Evolutionary conservation across 805 yeast species (phyloP).

Genomic region (Brettanomyces bruxellensis): DNA sequence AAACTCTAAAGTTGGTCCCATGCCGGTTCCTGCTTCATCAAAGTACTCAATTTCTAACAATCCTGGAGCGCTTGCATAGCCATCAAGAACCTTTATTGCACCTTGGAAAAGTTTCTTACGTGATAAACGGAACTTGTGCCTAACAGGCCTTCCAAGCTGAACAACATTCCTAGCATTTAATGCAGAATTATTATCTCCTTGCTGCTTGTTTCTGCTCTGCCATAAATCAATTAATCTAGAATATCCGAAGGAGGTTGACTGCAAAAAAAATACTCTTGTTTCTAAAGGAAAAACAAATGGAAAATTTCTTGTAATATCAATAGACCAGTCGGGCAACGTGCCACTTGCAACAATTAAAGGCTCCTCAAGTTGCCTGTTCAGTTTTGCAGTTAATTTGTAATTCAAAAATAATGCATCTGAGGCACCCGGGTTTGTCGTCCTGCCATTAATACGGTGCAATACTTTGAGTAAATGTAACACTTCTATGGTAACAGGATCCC

Average conservation of each 20-base stretch:
- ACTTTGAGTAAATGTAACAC: constrained; percentile 42
- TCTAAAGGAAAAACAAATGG: constrained; percentile 84
- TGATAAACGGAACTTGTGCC: constrained; percentile 74
- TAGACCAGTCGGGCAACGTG: constrained; percentile 77
- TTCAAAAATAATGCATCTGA: constrained; percentile 44
- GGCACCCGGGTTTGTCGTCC: constrained; percentile 17
- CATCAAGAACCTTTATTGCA: constrained; percentile 67
- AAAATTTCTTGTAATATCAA: constrained; percentile 59
- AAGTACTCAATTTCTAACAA: constrained; percentile 78
- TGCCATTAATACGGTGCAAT: constrained; percentile 32
- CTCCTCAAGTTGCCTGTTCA: constrained; percentile 82
- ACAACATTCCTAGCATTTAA: constrained; percentile 13
- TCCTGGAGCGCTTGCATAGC: constrained; percentile 73
- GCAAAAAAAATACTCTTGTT: constrained; percentile 67
- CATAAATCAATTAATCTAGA: constrained; percentile 74
- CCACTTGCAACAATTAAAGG: constrained; percentile 84
- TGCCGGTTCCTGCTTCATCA: constrained; percentile 92
- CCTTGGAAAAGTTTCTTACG: constrained; percentile 63
- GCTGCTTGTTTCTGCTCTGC: constrained; percentile 44
- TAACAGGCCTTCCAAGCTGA: constrained; percentile 62
- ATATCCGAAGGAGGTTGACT: constrained; percentile 86
- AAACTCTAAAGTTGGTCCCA: constrained; percentile 94
- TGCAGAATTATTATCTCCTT: constrained; percentile 16
- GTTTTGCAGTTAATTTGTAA: constrained; percentile 76
- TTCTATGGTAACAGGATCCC: constrained; percentile 27